Evolutionary conservation across 441 rosid genomes (phyloP), one percentile per base, ranked within the genome.

Genomic region (Brassica hybrid): DNA sequence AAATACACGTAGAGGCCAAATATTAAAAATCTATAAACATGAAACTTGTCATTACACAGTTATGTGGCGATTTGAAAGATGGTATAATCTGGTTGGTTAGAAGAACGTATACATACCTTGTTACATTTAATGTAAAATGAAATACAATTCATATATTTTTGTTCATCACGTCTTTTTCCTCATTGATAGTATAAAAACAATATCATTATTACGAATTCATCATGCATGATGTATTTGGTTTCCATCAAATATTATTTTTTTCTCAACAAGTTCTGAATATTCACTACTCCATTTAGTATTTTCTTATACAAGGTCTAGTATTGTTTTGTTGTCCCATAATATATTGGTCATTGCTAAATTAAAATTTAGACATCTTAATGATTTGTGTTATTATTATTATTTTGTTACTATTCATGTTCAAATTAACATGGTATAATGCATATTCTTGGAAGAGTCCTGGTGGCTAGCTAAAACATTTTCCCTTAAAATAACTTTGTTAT

Each of bases 111-210:
- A 65, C 34, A 11, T 38, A 64, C 64, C 1, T 67, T 72, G 34
- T 60, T 57, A 58, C 21, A 45, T 41, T 58, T 43, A 21, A 45
- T 43, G 41, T 41, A 13, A 56, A 65, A 57, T 18, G 17, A 54
- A 56, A 41, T 71, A 71, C 52, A 41, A 18, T 16, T 6, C 32
- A 48, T 36, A 54, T 30, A 12, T 60, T 16, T 60, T 27, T n/a
- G 9, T 18, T 45, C 65, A 48, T 27, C 67, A 75, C 70, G 79
- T 69, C 75, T 54, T 54, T 76, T 67, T 63, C 30, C 19, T 32
- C 64, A 1, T 41, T 58, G 54, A 32, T n/a, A 45, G 6, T 11
- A 43, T 6, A n/a, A 57, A 43, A n/a, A 63, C 4, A 36, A 32
- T 34, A 14, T 36, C 13, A 3, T 30, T 23, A 65, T 19, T 12